Evolutionary conservation across 2,329 filamentous ascomycete genomes (phyloP).

Genomic region (Pseudofabraea citricarpa): DNA sequence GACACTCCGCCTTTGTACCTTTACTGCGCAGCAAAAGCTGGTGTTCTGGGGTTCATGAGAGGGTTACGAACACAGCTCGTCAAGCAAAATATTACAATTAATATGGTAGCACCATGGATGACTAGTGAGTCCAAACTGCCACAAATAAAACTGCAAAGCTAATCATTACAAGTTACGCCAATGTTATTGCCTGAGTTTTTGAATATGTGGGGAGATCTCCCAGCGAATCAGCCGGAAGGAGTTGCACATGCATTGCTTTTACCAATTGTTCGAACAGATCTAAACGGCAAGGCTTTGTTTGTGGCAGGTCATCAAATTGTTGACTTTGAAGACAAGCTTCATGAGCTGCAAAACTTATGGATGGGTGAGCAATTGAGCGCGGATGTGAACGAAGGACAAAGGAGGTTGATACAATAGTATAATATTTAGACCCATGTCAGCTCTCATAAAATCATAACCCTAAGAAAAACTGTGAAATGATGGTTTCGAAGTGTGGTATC

Average conservation of each 20-base stretch:
- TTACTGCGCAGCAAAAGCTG: constrained; percentile 10
- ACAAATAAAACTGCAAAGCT: too few relatives aligned
- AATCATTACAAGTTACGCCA: constrained; percentile 1
- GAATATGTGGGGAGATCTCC: neutral
- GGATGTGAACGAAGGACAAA: constrained; percentile 3
- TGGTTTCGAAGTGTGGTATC: too few relatives aligned
- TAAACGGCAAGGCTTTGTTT: constrained; percentile 5
- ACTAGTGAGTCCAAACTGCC: constrained; percentile 1
- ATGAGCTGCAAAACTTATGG: constrained; percentile 1
- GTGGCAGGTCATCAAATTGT: neutral
- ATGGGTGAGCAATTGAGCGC: constrained; percentile 3
- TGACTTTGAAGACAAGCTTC: constrained; percentile 2
- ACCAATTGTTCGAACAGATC: neutral
- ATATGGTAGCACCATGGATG: constrained; percentile 10
- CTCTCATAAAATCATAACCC: too few relatives aligned
- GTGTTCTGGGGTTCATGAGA: constrained; percentile 7
- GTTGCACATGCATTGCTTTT: constrained; percentile 1
- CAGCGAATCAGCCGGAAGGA: neutral
- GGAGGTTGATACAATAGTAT: too few relatives aligned
- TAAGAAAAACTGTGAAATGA: too few relatives aligned
- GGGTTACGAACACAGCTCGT: constrained; percentile 3
- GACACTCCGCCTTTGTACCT: constrained; percentile 6
- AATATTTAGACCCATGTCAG: too few relatives aligned
- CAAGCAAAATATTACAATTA: constrained; percentile 12
- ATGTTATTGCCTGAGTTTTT: neutral